Base-by-base conservation (phyloP, 305 asterid species). In the Ilex paraguariensis region DNA sequence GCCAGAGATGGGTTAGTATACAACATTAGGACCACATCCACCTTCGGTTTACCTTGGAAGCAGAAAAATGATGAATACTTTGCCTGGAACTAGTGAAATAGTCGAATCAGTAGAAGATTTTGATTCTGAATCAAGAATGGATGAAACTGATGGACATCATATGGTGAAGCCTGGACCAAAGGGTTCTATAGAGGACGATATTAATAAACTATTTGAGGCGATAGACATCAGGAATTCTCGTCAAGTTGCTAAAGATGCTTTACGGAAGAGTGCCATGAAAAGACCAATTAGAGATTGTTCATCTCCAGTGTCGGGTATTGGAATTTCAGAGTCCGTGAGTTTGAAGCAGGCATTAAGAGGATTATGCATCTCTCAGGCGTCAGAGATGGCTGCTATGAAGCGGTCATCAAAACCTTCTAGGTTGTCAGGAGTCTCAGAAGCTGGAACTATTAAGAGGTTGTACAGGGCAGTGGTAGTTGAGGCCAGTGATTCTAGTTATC, bases 311-410 rank as follows among this genome's bases (percentile, higher is more conserved):
- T 70, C 86, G 4, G 87, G 94, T 31, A 80, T 91, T 63, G 98
- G 92, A 36, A 78, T 90, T 63, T 79, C 98, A 0, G 96, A 92
- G 66, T 33, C 90, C 5, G 87, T 71, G 60, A 87, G 87, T 77
- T 72, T 92, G 77, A 92, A 92, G 78, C 98, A 92, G 82, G 97
- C 98, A 21, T 65, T 92, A 53, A 75, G 98, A 84, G 96, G 97
- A 63, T 70, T 90, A 76, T 85, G 96, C 82, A 86, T 92, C 70
- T 85, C 98, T 63, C 98, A 92, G 69, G 98, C 98, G 59, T 85
- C 97, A 1, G 97, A 85, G 73, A 82, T 87, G 88, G 98, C 98
- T 39, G 86, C 97, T 57, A 67, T 82, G 63, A 92, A 87, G 67
- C 81, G 85, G 54, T 57, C 78, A 64, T 72, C 83, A 12, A 87